Evolutionary conservation across 257 asterid species (phyloP).

Genomic region (Plantago major): DNA sequence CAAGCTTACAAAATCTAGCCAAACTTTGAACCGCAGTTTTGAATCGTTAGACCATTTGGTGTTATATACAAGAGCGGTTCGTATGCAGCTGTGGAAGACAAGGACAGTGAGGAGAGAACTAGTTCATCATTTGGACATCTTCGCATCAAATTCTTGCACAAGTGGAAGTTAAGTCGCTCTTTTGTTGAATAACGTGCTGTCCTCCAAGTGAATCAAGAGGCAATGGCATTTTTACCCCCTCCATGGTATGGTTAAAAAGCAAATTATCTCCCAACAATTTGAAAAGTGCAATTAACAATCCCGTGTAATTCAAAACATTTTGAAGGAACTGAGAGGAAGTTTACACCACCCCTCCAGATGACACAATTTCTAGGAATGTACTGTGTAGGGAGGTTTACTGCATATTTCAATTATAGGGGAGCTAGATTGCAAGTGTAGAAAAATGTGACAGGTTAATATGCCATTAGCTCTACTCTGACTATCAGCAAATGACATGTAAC

Average conservation of each 20-base stretch:
- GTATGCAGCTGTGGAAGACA: too few relatives aligned
- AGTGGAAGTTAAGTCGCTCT: background rate
- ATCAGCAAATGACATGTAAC: too few relatives aligned
- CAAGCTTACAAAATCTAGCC: background rate
- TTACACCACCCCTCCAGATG: too few relatives aligned
- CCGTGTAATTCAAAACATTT: background rate
- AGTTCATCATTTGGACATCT: background rate
- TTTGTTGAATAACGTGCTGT: background rate
- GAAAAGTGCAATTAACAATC: background rate
- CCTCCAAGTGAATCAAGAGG: background rate
- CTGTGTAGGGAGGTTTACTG: too few relatives aligned
- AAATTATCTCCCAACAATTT: background rate
- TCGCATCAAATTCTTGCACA: background rate
- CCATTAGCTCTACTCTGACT: too few relatives aligned
- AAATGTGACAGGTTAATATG: too few relatives aligned
- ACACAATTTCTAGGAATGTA: too few relatives aligned
- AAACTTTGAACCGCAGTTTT: background rate
- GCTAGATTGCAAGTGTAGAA: too few relatives aligned
- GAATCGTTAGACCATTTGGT: slow-evolving; percentile 2
- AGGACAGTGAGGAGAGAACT: too few relatives aligned
- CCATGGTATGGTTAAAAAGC: background rate
- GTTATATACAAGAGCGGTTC: background rate
- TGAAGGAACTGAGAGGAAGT: too few relatives aligned
- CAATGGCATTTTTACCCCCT: background rate
- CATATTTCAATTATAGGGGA: too few relatives aligned